Evolutionary conservation across 2,329 filamentous ascomycete species (phyloP), one percentile per base, ranked within the genome.

Genomic region (Pseudocercospora vitis): DNA sequence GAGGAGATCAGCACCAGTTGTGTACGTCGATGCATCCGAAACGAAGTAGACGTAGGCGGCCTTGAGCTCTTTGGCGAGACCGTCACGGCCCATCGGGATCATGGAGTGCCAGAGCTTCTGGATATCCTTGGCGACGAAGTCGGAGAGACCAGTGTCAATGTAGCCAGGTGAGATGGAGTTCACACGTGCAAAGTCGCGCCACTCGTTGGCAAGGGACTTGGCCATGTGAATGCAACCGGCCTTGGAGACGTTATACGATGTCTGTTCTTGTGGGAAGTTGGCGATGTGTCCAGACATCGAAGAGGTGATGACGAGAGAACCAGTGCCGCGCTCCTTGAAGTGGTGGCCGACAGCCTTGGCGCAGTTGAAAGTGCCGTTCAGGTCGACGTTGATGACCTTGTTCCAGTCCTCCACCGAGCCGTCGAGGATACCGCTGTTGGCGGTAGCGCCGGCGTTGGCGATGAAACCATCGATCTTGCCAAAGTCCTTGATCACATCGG

Each of bases 301-400:
- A n/a, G 83, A 78, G 32, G 84, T 87, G 70, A 86, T 83, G 71
- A 87, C 76, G 68, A 87, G 80, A 57, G 78, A 82, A 46, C 84
- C 84, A 8, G 76, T 83, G 63, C 82, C 81, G 57, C 81, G 79
- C 73, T 85, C 74, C 72, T 83, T 83, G 79, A 86, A 86, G 73
- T 94, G 87, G 51, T 85, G 81, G 28, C 91, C 91, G n/a, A 89
- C 88, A 16, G 89, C 89, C 76, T 92, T 89, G 21, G 90, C 89
- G 59, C 89, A 95, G 81, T 91, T 83, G 74, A 90, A 89, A 23
- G 81, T 84, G 9, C 91, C 91, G n/a, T 85, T 94, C 63, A 95
- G 79, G 73, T 96, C 95, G 66, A 92, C 86, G 65, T 87, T 82
- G 71, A 95, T 80, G 77, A 95, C 89, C 71, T 84, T 81, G 69